Base-by-base conservation (phyloP, 192 early-diverging fungal species). In the Backusella morwellensis region DNA sequence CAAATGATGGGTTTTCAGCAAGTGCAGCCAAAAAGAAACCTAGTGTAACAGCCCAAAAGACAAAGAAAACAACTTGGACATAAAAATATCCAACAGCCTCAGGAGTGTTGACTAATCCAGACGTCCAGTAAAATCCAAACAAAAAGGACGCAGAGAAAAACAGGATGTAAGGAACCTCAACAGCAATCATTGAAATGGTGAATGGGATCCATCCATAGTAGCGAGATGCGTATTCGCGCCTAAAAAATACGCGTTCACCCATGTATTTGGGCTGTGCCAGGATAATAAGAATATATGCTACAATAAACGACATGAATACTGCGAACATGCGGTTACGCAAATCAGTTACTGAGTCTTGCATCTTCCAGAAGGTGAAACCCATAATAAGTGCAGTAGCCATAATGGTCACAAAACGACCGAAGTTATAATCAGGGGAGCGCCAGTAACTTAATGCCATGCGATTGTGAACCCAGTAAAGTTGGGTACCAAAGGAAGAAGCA, bases 381-480 rank as follows among this genome's bases (percentile, higher is more conserved):
- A 91, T 88, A 8, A 89, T 70, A 12, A 95, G 81, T 0, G 89
- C 85, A 63, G 78, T 78, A 42, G 90, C 78, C 44, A 92, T 81
- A 68, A 91, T 81, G 44, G 90, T 84, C 17, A 87, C 85, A n/a
- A 91, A 76, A 32, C 92, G 88, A 19, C 91, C 92, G 73, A 93
- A 80, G 78, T 94, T 95, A 81, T 95, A 95, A 69, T 90, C 79
- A 56, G 90, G 89, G 47, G 90, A 80, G 11, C 94, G 88, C 89
- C 90, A 95, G 83, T 92, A 93, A 35, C 88, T 85, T 8, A 84
- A 66, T 26, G 88, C 68, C 90, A 94, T 94, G 72, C 93, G 88
- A 3, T 73, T 66, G 68, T 88, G 85, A 8, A 95, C 94, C 36
- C 90, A 66, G 36, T 84, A 80, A 70, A 90, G 80, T 78, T 92